Evolutionary conservation across 2,329 filamentous ascomycete genomes (phyloP).

Genomic region (Trichoderma breve): DNA sequence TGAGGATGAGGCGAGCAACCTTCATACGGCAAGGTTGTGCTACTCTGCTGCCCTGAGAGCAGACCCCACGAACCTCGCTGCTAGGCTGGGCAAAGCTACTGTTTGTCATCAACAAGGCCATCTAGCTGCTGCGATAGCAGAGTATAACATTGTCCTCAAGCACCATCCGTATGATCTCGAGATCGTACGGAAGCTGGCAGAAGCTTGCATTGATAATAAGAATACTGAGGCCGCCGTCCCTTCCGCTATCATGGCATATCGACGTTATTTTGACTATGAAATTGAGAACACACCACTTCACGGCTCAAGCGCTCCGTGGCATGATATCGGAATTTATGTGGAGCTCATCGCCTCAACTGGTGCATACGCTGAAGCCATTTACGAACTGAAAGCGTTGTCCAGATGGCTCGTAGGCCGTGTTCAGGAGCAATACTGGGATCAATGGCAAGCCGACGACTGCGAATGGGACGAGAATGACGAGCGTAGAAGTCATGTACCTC

Average conservation of each 20-base stretch:
- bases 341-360: constrained; percentile 70
- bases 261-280: constrained; percentile 45
- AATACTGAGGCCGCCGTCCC: constrained; percentile 40
- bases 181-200: constrained; percentile 54
- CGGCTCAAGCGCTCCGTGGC: constrained; percentile 60
- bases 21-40: constrained; percentile 56
- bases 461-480: constrained; percentile 81
- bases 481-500: constrained; percentile 61
- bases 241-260: constrained; percentile 49
- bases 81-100: constrained; percentile 58
- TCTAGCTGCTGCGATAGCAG: constrained; percentile 51
- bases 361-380: constrained; percentile 64
- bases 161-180: constrained; percentile 53
- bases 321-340: constrained; percentile 79
- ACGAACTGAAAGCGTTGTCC: constrained; percentile 67
- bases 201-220: constrained; percentile 54
- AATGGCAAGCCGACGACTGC: constrained; percentile 68
- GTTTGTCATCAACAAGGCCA: constrained; percentile 57
- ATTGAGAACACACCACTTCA: constrained; percentile 33
- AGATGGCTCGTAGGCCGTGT: constrained; percentile 80
- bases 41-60: constrained; percentile 59
- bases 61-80: constrained; percentile 55
- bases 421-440: constrained; percentile 75
- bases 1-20: constrained; percentile 47
- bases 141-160: constrained; percentile 56